These are phyloP conservation scores for Pelargonium cotyledonis DNA, from an alignment of 441 rosid genomes.

Conservation along the genomic window DNA sequence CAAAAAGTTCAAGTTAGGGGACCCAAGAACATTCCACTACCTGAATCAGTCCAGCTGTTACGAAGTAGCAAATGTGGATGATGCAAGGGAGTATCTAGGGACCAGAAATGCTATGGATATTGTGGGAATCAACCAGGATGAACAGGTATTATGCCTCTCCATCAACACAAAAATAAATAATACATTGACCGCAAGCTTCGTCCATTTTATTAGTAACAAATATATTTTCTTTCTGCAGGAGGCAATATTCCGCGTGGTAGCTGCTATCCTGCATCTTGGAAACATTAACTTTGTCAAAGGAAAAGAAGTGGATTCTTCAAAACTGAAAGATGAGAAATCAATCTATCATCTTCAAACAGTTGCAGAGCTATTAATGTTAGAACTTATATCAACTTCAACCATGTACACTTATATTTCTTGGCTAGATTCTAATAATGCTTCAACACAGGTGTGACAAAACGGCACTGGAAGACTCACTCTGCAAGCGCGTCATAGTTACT, in stretches of 20 bases:
- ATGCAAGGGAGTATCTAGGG: constrained; percentile 87
- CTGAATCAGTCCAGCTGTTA: constrained; percentile 87
- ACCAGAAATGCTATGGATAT: constrained; percentile 99
- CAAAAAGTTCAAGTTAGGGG: constrained; percentile 70
- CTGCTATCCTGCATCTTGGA: constrained; percentile 94
- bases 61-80: constrained; percentile 78
- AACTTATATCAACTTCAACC: neutral
- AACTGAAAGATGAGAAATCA: constrained; percentile 85
- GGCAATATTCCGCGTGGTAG: constrained; percentile 92
- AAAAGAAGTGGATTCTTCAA: constrained; percentile 83
- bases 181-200: constrained; percentile 27
- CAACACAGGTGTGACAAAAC: constrained; percentile 70
- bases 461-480: constrained; percentile 90
- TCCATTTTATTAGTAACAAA: constrained; percentile 15
- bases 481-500: constrained; percentile 98
- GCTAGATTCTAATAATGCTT: constrained; percentile 11
- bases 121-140: constrained; percentile 94
- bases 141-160: constrained; percentile 54
- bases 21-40: constrained; percentile 74
- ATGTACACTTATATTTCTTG: constrained; percentile 11
- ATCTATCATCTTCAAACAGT: constrained; percentile 66
- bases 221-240: constrained; percentile 47
- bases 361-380: constrained; percentile 80
- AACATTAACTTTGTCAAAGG: constrained; percentile 91
- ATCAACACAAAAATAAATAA: too few relatives aligned